These are phyloP conservation scores for Talaromyces pinophilus DNA, from an alignment of 2,329 filamentous ascomycete genomes.

Conservation along the genomic window DNA sequence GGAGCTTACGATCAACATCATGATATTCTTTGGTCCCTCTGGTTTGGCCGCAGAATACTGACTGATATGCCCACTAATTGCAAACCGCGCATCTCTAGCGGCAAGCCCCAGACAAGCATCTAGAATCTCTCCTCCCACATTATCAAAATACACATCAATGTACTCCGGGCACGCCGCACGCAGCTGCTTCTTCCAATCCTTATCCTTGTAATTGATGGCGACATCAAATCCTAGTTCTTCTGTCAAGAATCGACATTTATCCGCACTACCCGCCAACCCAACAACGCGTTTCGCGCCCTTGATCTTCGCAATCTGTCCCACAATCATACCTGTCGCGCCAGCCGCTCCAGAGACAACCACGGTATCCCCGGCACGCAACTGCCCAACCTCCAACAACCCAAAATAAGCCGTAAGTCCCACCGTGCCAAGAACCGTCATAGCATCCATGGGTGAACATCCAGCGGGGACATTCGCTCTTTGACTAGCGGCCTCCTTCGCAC, in stretches of 20 bases:
- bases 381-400: constrained; percentile 68
- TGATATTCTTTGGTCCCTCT: constrained; percentile 56
- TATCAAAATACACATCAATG: constrained; percentile 74
- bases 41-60: constrained; percentile 64
- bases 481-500: constrained; percentile 49
- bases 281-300: constrained; percentile 64
- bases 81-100: constrained; percentile 63
- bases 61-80: constrained; percentile 70
- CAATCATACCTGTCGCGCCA: constrained; percentile 74
- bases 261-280: constrained; percentile 65
- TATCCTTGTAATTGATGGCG: constrained; percentile 69
- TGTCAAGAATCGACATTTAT: constrained; percentile 67
- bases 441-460: constrained; percentile 58
- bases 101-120: constrained; percentile 66
- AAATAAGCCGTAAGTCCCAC: constrained; percentile 77
- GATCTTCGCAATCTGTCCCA: constrained; percentile 75
- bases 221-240: constrained; percentile 67
- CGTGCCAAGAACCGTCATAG: constrained; percentile 63
- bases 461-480: constrained; percentile 48
- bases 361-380: constrained; percentile 68
- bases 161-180: constrained; percentile 59
- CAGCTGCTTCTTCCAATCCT: constrained; percentile 62
- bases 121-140: constrained; percentile 71
- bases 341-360: constrained; percentile 78
- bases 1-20: constrained; percentile 43